These are phyloP conservation scores for Piromyces finnis DNA, from an alignment of 192 early-diverging fungal species.

Conservation along the genomic window DNA sequence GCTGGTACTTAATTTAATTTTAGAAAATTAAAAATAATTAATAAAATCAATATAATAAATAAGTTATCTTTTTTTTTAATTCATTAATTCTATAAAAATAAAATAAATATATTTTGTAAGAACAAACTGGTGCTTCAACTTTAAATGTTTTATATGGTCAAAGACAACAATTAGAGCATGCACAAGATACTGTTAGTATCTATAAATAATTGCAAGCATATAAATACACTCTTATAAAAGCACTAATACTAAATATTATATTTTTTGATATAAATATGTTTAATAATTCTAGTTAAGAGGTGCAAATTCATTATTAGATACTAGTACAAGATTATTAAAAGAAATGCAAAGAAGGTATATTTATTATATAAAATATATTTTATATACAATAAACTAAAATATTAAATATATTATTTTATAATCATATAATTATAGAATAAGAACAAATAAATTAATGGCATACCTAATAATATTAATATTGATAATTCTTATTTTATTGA, in stretches of 20 bases:
- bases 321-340: conserved; percentile 26
- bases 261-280: too few species aligned
- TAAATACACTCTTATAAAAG: neutral
- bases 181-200: conserved; percentile 55
- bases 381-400: too few species aligned
- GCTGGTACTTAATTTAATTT: too few species aligned
- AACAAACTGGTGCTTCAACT: conserved; percentile 67
- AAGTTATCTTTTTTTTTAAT: too few species aligned
- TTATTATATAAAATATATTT: conserved; percentile 30
- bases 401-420: too few species aligned
- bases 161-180: conserved; percentile 73
- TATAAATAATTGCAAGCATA: neutral
- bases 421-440: neutral
- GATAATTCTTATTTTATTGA: neutral
- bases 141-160: conserved; percentile 67
- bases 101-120: too few species aligned
- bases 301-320: conserved; percentile 31
- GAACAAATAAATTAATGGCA: neutral
- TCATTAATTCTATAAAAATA: too few species aligned
- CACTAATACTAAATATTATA: too few species aligned
- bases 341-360: conserved; percentile 59
- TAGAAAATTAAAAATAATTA: too few species aligned
- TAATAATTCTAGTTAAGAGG: conserved; percentile 13
- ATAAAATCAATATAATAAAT: too few species aligned
- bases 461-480: neutral